phyloP scores from a whole-genome alignment of 345 rosid genomes.

The Isatis tinctoria region DNA sequence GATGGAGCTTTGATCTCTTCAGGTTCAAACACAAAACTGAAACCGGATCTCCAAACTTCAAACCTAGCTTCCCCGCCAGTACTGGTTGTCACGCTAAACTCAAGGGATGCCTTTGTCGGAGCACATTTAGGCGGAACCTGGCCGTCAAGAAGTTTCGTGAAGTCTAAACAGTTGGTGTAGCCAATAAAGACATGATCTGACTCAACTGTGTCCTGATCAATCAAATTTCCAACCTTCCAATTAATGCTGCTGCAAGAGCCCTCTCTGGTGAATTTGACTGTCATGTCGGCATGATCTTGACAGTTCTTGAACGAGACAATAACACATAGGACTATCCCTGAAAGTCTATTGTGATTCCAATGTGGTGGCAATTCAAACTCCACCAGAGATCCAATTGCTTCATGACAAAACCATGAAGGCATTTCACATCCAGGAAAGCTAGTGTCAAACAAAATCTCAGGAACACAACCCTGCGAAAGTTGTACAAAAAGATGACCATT shows the following conservation, averaged over 20 bases:
- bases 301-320: neutral
- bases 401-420: conserved; percentile 12
- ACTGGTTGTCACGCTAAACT: neutral
- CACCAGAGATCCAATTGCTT: conserved; percentile 12
- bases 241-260: neutral
- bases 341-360: conserved; percentile 5
- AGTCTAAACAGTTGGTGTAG: conserved; percentile 5
- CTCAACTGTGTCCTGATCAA: neutral
- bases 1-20: neutral
- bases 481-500: neutral
- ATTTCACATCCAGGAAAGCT: conserved; percentile 19
- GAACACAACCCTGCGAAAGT: neutral
- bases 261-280: conserved; percentile 8
- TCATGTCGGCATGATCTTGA: neutral
- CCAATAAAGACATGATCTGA: conserved; percentile 18
- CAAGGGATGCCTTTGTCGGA: neutral
- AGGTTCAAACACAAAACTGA: conserved; percentile 15
- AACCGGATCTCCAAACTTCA: conserved; percentile 23
- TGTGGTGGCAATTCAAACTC: conserved; percentile 4
- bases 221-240: conserved; percentile 8
- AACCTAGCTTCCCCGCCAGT: neutral
- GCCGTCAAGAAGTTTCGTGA: neutral
- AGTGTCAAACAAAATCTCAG: conserved; percentile 4
- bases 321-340: conserved; percentile 11
- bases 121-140: neutral